A percentile compares a stretch with the other conserved stretches of the same genome.
Conservation (phyloP, 805 yeast species). For the Wickerhamomyces strasburgensis region DNA sequence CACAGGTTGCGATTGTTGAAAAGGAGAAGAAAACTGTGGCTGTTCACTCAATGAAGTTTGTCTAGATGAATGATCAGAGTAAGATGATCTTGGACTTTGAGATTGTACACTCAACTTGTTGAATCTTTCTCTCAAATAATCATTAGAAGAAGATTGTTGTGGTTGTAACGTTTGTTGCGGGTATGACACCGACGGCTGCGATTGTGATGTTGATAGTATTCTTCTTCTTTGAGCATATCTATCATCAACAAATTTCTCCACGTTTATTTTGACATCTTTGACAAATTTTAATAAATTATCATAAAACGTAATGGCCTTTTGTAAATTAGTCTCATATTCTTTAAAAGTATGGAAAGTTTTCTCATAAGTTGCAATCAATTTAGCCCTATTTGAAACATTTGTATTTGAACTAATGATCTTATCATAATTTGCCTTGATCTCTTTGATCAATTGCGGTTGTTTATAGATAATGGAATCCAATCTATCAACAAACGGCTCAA, state of each 20-base stretch:
- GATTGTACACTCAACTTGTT: conserved; percentile 15
- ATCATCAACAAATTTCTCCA: conserved; percentile 21
- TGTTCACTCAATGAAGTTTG: conserved; percentile 2
- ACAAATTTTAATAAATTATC: conserved; percentile 32
- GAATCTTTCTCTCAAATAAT: conserved; percentile 18
- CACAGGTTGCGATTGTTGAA: background rate
- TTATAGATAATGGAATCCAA: conserved; percentile 63
- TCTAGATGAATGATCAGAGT: conserved; percentile 4
- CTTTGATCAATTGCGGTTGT: conserved; percentile 50
- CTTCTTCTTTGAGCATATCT: conserved; percentile 23
- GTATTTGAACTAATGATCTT: conserved; percentile 38
- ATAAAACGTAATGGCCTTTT: conserved; percentile 64
- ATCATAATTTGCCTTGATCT: conserved; percentile 43
- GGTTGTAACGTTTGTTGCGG: conserved; percentile 8
- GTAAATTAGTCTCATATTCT: conserved; percentile 51
- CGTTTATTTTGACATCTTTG: conserved; percentile 18
- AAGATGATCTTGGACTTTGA: conserved; percentile 18
- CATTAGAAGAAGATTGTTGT: conserved; percentile 4
- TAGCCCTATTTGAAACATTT: conserved; percentile 37
- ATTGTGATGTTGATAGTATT: conserved; percentile 9
- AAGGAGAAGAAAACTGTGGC: background rate
- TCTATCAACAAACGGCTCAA: conserved; percentile 60
- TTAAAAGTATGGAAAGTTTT: conserved; percentile 55
- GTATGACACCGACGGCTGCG: too few species aligned
- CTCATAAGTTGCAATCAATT: conserved; percentile 37